Evolutionary conservation across 495 filamentous ascomycete species (phyloP).

Genomic region (Cercophora newfieldiana): DNA sequence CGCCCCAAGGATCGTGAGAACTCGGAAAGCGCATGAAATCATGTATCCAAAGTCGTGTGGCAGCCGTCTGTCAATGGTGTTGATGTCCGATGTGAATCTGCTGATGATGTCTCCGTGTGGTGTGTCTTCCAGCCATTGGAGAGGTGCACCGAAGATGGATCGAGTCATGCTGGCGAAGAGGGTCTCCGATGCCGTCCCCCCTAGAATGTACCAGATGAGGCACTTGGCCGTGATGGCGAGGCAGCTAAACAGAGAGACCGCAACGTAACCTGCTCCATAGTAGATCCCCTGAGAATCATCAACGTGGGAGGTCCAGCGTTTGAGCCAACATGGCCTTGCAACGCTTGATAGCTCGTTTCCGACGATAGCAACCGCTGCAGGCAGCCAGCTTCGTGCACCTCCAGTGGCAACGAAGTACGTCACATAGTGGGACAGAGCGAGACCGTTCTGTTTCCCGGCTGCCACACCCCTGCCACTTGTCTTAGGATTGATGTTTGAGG

Average conservation of each 20-base stretch:
- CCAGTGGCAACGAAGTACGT: background rate
- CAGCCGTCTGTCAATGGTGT: conserved; percentile 40
- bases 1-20: conserved; percentile 58
- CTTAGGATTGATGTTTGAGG: background rate
- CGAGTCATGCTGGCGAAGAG: conserved; percentile 45
- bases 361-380: background rate
- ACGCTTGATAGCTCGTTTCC: background rate
- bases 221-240: background rate
- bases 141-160: conserved; percentile 48
- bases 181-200: background rate
- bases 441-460: background rate
- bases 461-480: too few species aligned
- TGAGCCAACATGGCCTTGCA: background rate
- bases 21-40: background rate
- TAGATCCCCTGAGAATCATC: background rate
- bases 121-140: conserved; percentile 53
- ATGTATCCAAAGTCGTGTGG: conserved; percentile 33
- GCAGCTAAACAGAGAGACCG: background rate
- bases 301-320: background rate
- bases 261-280: background rate
- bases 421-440: background rate
- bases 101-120: conserved; percentile 53
- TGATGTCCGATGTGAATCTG: conserved; percentile 50
- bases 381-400: background rate
- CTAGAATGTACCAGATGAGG: background rate